These are phyloP conservation scores for Phytopythium kandeliae DNA, from an alignment of 352 stramenopile genomes.

Conservation along the genomic window DNA sequence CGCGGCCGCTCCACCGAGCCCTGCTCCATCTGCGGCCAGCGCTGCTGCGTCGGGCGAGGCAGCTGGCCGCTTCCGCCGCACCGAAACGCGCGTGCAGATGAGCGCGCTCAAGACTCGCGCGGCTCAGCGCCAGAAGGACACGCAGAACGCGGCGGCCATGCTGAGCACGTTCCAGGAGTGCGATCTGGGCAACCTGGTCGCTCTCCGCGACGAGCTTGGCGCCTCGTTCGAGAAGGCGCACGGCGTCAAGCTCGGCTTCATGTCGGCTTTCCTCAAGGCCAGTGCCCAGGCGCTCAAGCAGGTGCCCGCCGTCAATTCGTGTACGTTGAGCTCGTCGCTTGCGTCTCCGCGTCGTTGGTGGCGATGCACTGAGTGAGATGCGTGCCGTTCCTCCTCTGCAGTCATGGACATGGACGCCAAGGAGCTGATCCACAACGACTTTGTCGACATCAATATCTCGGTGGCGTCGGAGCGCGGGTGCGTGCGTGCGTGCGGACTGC, in stretches of 20 bases:
- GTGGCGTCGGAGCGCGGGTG: slow-evolving; percentile 92
- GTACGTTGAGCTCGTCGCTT: slow-evolving; percentile 28
- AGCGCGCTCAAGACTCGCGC: slow-evolving; percentile 94
- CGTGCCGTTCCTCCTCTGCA: slow-evolving; percentile 10
- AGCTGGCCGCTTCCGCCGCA: slow-evolving; percentile 43
- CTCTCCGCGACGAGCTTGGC: slow-evolving; percentile 88
- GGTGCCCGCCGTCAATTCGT: slow-evolving; percentile 96
- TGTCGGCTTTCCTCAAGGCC: slow-evolving; percentile 98
- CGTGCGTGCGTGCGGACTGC: slow-evolving; percentile 18
- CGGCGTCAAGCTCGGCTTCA: slow-evolving; percentile 98
- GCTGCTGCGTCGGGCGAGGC: slow-evolving; percentile 12
- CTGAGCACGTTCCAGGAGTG: slow-evolving; percentile 99
- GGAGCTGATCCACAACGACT: slow-evolving; percentile 99
- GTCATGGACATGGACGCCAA: slow-evolving; percentile 97
- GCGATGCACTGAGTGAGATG: slow-evolving; percentile 8
- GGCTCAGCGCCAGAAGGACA: slow-evolving; percentile 95
- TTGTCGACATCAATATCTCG: slow-evolving; percentile 97
- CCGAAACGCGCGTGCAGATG: slow-evolving; percentile 91
- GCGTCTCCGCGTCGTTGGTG: not conserved
- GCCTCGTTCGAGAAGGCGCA: slow-evolving; percentile 95
- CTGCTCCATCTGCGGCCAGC: slow-evolving; percentile 20
- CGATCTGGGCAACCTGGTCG: slow-evolving; percentile 96
- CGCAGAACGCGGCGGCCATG: slow-evolving; percentile 98
- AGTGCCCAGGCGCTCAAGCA: slow-evolving; percentile 89
- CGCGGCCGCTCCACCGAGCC: slow-evolving; percentile 15